Evolutionary conservation across 441 rosid genomes (phyloP), one percentile per base, ranked within the genome.

Genomic region (Croton setiger): DNA sequence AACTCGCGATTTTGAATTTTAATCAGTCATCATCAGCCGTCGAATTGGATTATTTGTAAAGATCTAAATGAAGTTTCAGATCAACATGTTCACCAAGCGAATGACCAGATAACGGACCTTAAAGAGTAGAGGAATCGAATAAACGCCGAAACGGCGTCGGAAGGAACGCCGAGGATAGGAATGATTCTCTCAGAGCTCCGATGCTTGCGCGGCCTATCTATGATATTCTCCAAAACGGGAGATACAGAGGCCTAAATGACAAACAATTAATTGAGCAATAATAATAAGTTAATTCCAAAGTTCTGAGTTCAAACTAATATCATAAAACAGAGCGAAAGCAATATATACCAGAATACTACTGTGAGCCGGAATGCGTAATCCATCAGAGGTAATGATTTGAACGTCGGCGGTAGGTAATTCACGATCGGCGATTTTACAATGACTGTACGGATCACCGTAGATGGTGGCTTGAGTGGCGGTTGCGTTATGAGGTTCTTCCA

Each of bases 161-260:
- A 80, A 0, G 97, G 96, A 47, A 93, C 97, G 56, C 98, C 97
- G 41, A 84, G 83, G 77, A 93, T 87, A 56, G 83, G 87, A 52
- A 93, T 82, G 72, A 81, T 62, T 73, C 65, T 80, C 70, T 75
- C 82, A 12, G 94, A 85, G 74, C 88, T 77, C 66, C 85, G 83
- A 73, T 84, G 89, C 84, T 83, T 86, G 18, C 66, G 68, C 5
- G 92, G 94, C 60, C 80, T 67, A 57, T 85, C 89, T 21, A 93
- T 84, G 60, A 87, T 72, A 71, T 74, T 86, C 79, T 83, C 90
- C 64, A 92, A 80, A 7, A 92, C 93, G 39, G 89, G 83, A 23
- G 98, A 92, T 48, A 67, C 93, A 14, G 87, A 83, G 21, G 85
- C 92, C 98, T 93, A 18, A 7, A 23, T 20, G 35, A 21, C 7